Evolutionary conservation across 2,329 filamentous ascomycete species (phyloP).

Genomic region (Talaromyces amestolkiae): DNA sequence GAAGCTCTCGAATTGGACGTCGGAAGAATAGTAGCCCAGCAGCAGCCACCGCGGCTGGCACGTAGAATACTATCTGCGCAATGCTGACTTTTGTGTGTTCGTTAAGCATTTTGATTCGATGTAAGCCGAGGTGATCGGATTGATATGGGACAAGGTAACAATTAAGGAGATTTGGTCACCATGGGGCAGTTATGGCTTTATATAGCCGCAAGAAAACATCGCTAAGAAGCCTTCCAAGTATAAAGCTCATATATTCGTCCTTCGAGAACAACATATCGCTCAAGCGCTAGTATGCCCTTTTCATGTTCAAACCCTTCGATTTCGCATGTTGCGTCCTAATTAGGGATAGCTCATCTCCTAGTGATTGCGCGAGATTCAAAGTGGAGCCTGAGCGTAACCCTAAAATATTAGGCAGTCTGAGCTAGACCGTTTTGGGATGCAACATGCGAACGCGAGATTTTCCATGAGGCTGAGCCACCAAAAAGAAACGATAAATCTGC

Average conservation of each 20-base stretch:
- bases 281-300: background rate
- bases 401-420: background rate
- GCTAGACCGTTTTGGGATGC: slow-evolving; percentile 9
- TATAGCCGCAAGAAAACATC: background rate
- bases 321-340: slow-evolving; percentile 18
- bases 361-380: background rate
- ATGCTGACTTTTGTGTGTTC: slow-evolving; percentile 25
- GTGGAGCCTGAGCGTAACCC: background rate
- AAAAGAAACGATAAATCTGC: too few relatives aligned
- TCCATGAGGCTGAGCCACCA: background rate
- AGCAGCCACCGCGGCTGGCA: slow-evolving; percentile 21
- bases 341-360: background rate
- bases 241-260: too few relatives aligned
- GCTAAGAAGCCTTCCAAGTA: background rate
- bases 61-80: slow-evolving; percentile 26
- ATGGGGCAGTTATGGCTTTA: background rate
- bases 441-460: slow-evolving; percentile 8
- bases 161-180: background rate
- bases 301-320: background rate
- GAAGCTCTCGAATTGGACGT: slow-evolving; percentile 19
- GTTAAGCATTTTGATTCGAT: slow-evolving; percentile 20
- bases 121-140: background rate
- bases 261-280: background rate
- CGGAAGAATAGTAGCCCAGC: slow-evolving; percentile 21
- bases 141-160: background rate